Conservation (phyloP, 192 early-diverging fungal species). For the Coemansia sp. region DNA sequence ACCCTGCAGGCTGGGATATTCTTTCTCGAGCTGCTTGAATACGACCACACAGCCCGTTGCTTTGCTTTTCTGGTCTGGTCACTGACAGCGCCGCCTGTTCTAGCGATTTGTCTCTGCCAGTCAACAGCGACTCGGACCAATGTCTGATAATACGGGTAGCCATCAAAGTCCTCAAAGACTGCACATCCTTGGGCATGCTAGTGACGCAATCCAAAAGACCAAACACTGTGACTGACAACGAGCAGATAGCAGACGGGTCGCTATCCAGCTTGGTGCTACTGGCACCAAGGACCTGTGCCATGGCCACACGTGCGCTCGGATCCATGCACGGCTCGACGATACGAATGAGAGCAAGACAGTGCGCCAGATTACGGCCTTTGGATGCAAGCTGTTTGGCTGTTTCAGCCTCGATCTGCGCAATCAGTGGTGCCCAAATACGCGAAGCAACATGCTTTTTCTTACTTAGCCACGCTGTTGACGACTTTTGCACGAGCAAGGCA, state of each 20-base stretch:
- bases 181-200: neutral
- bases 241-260: slow-evolving; percentile 3
- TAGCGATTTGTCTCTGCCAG: neutral
- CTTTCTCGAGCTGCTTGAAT: neutral
- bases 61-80: neutral
- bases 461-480: slow-evolving; percentile 12
- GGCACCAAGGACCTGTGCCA: slow-evolving; percentile 9
- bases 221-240: slow-evolving; percentile 20
- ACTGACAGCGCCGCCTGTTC: neutral
- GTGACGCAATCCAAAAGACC: slow-evolving; percentile 8
- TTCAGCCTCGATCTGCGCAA: slow-evolving; percentile 3
- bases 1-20: neutral
- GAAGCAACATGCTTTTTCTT: slow-evolving; percentile 1
- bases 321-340: slow-evolving; percentile 16
- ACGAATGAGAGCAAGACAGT: neutral
- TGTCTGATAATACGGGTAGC: neutral
- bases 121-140: neutral
- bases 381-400: neutral
- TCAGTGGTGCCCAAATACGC: slow-evolving; percentile 25
- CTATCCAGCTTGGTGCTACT: neutral
- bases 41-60: neutral
- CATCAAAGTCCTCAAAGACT: neutral
- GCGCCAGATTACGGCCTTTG: neutral
- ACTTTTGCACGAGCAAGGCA: slow-evolving; percentile 16
- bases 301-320: neutral